phyloP scores from a whole-genome alignment of 495 filamentous ascomycete species.

The Glarea lozoyensis region DNA sequence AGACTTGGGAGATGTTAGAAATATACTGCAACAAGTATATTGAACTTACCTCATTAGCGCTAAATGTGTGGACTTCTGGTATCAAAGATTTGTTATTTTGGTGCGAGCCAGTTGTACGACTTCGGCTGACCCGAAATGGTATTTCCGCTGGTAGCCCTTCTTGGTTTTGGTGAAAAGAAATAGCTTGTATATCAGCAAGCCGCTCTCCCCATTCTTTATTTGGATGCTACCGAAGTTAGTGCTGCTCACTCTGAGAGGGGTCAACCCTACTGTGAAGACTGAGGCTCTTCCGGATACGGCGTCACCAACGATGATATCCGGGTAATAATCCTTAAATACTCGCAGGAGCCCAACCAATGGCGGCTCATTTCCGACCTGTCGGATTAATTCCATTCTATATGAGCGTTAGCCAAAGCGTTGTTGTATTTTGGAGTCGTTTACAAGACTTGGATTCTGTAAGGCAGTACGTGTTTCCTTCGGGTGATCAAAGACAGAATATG shows the following conservation, averaged over 20 bases:
- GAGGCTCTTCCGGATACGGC: slow-evolving; percentile 42
- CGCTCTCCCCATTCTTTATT: slow-evolving; percentile 69
- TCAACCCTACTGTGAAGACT: slow-evolving; percentile 40
- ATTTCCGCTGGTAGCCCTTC: slow-evolving; percentile 24
- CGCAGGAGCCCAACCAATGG: slow-evolving; percentile 68
- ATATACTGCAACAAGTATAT: slow-evolving; percentile 4
- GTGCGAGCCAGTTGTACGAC: slow-evolving; percentile 34
- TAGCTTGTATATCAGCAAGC: slow-evolving; percentile 56
- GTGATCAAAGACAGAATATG: slow-evolving; percentile 80
- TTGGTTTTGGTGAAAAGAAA: slow-evolving; percentile 34
- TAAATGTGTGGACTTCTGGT: slow-evolving; percentile 65
- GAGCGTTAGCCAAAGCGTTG: background rate
- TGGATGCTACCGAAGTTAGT: slow-evolving; percentile 44
- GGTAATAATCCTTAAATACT: slow-evolving; percentile 83
- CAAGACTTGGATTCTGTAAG: slow-evolving; percentile 75
- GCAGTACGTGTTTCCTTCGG: slow-evolving; percentile 77
- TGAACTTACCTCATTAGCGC: slow-evolving; percentile 50
- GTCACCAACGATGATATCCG: slow-evolving; percentile 75
- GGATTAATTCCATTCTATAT: slow-evolving; percentile 47
- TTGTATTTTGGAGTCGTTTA: slow-evolving; percentile 25
- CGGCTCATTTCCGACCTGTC: slow-evolving; percentile 60
- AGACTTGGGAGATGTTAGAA: slow-evolving; percentile 16
- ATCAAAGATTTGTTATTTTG: slow-evolving; percentile 35
- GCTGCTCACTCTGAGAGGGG: background rate
- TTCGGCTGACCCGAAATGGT: slow-evolving; percentile 44